Percentiles rank a stretch among this genome's conserved stretches.
Conservation (phyloP, 306 rosid genomes). For the Castanea crenata region DNA sequence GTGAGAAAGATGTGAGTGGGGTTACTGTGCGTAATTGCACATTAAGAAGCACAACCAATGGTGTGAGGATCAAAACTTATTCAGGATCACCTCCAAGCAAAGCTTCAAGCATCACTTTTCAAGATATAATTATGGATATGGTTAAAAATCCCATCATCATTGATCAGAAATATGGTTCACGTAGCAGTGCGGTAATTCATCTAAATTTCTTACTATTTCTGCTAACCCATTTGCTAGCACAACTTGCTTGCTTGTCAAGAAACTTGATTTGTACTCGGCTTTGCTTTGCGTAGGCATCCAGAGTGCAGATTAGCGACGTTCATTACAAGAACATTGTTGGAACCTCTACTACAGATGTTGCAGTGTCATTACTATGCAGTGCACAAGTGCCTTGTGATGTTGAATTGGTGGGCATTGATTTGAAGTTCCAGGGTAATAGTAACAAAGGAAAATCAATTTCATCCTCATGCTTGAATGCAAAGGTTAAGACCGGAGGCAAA, state of each 20-base stretch:
- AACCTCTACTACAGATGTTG: neutral
- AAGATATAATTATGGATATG: neutral
- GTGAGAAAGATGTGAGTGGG: neutral
- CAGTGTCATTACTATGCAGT: neutral
- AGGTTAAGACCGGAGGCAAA: conserved; percentile 33
- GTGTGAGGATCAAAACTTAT: conserved; percentile 14
- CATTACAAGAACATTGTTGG: conserved; percentile 4
- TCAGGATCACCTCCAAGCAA: neutral
- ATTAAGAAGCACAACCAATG: neutral
- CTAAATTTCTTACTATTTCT: neutral
- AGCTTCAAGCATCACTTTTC: neutral
- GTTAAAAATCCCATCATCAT: conserved; percentile 4
- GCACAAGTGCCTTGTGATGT: neutral
- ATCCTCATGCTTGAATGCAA: conserved; percentile 49
- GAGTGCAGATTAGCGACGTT: neutral
- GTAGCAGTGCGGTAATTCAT: neutral
- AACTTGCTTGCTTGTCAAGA: no score
- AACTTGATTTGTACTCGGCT: no score
- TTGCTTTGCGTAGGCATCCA: neutral
- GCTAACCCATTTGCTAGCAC: neutral
- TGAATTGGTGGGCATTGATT: neutral
- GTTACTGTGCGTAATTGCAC: neutral
- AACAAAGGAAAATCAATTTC: neutral
- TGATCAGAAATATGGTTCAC: conserved; percentile 7
- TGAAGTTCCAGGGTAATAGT: neutral